Evolutionary conservation across 148 eudicot species (phyloP).

Genomic region (Cornus suecica): DNA sequence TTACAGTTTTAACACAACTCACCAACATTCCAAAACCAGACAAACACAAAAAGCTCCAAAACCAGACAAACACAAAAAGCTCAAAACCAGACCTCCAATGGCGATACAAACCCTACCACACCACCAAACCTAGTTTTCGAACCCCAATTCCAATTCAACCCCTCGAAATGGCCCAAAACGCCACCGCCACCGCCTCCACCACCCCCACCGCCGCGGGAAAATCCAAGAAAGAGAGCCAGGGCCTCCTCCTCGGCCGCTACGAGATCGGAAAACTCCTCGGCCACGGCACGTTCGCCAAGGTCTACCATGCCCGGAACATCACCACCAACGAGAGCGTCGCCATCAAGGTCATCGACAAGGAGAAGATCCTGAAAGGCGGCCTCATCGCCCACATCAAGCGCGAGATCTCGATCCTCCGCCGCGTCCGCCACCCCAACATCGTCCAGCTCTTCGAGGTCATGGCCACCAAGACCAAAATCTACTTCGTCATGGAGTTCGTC

Average conservation of each 20-base stretch:
- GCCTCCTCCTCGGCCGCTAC: constrained; percentile 21
- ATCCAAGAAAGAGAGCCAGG: constrained; percentile 17
- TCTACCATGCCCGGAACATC: constrained; percentile 28
- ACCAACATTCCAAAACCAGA: no score
- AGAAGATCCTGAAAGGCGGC: constrained; percentile 26
- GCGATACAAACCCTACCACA: background rate
- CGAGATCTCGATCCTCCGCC: constrained; percentile 30
- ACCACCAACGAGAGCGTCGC: constrained; percentile 26
- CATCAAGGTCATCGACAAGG: constrained; percentile 32
- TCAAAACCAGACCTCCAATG: background rate
- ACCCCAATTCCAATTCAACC: background rate
- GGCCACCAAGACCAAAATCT: constrained; percentile 33
- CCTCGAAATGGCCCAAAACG: background rate
- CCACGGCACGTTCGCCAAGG: constrained; percentile 33
- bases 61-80: background rate
- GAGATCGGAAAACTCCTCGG: constrained; percentile 33
- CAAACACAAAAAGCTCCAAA: background rate
- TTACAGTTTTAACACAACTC: background rate
- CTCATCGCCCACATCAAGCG: constrained; percentile 26
- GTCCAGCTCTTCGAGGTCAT: constrained; percentile 33
- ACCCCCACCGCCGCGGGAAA: background rate
- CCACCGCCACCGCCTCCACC: background rate
- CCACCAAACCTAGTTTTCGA: background rate
- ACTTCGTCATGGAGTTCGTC: constrained; percentile 33
- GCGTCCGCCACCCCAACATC: constrained; percentile 36